Percentiles rank a stretch among this genome's conserved stretches.
Evolutionary conservation across 2,329 filamentous ascomycete genomes (phyloP).

Genomic region (Cercospora sojina): DNA sequence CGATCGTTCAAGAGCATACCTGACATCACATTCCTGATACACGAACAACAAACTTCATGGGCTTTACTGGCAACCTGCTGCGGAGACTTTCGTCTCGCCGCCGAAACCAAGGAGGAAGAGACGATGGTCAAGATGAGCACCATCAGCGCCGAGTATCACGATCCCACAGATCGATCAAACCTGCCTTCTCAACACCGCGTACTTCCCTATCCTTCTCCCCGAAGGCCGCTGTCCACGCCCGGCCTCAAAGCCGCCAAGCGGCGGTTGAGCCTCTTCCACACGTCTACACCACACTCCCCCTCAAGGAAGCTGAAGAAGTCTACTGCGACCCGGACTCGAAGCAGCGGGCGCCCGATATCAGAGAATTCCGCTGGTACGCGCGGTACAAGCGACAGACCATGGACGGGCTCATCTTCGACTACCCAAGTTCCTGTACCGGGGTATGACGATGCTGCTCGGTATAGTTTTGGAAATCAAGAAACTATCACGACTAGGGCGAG

Average conservation of each 20-base stretch:
- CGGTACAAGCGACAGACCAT: conserved; percentile 12
- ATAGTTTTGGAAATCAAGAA: background rate
- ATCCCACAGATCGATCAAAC: conserved; percentile 5
- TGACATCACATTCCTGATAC: background rate
- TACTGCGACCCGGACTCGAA: conserved; percentile 13
- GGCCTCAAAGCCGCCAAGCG: conserved; percentile 18
- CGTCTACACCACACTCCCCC: conserved; percentile 14
- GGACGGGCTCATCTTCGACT: conserved; percentile 16
- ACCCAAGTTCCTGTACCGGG: conserved; percentile 15
- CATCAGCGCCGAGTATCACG: background rate
- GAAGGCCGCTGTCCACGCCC: conserved; percentile 22
- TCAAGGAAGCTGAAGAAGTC: conserved; percentile 18
- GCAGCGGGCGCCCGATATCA: conserved; percentile 11
- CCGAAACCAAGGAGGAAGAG: background rate
- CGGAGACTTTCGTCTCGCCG: conserved; percentile 14
- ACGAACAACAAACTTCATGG: conserved; percentile 13
- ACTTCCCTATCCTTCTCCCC: conserved; percentile 10
- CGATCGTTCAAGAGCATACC: background rate
- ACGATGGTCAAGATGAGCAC: conserved; percentile 12
- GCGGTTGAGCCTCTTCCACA: conserved; percentile 14
- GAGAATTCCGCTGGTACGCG: conserved; percentile 18
- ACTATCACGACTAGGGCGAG: background rate
- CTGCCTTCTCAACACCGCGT: conserved; percentile 11
- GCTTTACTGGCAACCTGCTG: conserved; percentile 13
- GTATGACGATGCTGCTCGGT: background rate